These are phyloP conservation scores for Lactifluus pinguis DNA, from an alignment of 768 basidiomycete genomes.

Conservation along the genomic window DNA sequence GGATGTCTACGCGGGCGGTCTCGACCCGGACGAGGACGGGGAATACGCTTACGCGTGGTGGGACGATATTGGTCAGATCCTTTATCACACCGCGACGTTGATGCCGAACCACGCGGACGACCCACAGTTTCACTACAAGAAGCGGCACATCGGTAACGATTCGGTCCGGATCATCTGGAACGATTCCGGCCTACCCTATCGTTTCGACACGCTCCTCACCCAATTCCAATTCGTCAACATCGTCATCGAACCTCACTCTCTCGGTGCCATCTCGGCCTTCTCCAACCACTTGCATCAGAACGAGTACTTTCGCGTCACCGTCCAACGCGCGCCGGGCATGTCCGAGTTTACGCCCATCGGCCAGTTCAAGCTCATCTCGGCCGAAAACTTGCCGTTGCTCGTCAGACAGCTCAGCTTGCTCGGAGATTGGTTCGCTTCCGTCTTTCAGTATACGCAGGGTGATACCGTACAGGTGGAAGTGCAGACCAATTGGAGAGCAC, in stretches of 20 bases:
- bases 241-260: constrained; percentile 88
- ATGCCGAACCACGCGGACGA: constrained; percentile 79
- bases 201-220: constrained; percentile 84
- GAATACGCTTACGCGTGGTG: constrained; percentile 99
- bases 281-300: constrained; percentile 80
- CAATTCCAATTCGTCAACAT: constrained; percentile 98
- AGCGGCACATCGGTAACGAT: constrained; percentile 95
- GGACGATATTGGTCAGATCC: constrained; percentile 92
- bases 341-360: constrained; percentile 91
- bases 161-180: constrained; percentile 96
- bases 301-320: constrained; percentile 91
- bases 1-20: constrained; percentile 87
- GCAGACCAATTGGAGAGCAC: constrained; percentile 81
- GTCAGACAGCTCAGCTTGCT: constrained; percentile 82
- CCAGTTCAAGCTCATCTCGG: constrained; percentile 89
- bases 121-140: constrained; percentile 73
- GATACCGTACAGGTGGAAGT: constrained; percentile 69
- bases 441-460: constrained; percentile 64
- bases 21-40: constrained; percentile 87
- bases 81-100: constrained; percentile 94
- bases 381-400: constrained; percentile 75
- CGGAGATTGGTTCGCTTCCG: constrained; percentile 83
- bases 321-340: constrained; percentile 86
- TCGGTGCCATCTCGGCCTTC: constrained; percentile 76
- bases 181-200: constrained; percentile 84